Conservation (phyloP, 2,329 filamentous ascomycete genomes). For the Cladobotryum mycophilum region DNA sequence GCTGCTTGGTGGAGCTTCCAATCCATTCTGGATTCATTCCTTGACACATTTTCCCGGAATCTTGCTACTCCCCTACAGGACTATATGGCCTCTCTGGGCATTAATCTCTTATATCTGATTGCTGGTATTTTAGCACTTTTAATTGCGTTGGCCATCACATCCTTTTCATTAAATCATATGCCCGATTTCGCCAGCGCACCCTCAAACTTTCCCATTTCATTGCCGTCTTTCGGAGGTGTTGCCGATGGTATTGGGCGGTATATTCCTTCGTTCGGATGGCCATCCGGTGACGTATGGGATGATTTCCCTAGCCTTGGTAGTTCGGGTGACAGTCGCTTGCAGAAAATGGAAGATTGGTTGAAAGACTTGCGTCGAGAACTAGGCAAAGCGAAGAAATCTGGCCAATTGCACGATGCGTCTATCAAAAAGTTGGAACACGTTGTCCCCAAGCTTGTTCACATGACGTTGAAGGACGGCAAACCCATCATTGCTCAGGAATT, state of each 20-base stretch:
- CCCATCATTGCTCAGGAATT: slow-evolving; percentile 54
- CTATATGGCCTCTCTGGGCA: slow-evolving; percentile 7
- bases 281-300: slow-evolving; percentile 17
- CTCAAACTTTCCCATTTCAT: not conserved
- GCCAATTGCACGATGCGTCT: slow-evolving; percentile 30
- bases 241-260: slow-evolving; percentile 10
- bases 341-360: slow-evolving; percentile 18
- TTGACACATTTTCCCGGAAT: slow-evolving; percentile 11
- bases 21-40: slow-evolving; percentile 15
- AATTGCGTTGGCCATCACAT: not conserved
- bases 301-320: slow-evolving; percentile 7
- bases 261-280: slow-evolving; percentile 24
- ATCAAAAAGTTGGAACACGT: slow-evolving; percentile 39
- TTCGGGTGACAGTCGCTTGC: slow-evolving; percentile 13
- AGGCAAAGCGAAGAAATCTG: slow-evolving; percentile 21
- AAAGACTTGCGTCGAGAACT: slow-evolving; percentile 18
- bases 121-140: not conserved
- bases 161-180: not conserved
- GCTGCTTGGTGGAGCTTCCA: slow-evolving; percentile 20
- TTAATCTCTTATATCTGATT: not conserved
- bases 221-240: not conserved
- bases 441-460: slow-evolving; percentile 52
- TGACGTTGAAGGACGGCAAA: slow-evolving; percentile 47
- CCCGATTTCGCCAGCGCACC: not conserved
- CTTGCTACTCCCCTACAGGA: slow-evolving; percentile 4